A percentile compares a stretch with the other conserved stretches of the same genome.
Evolutionary conservation across 148 eudicot species (phyloP).

Genomic region (Cornus florida): DNA sequence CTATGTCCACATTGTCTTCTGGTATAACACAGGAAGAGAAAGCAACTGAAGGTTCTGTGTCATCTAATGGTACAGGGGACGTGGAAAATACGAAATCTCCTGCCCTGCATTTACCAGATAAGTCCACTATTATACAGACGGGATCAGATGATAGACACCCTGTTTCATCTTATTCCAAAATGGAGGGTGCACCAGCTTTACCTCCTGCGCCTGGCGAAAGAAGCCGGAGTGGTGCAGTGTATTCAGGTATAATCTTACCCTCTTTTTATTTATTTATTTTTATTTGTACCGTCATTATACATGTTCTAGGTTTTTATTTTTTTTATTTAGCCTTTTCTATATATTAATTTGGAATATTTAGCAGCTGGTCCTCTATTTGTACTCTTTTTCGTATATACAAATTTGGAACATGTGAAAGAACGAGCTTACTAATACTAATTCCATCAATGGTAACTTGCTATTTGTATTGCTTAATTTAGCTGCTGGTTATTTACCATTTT

Average conservation of each 20-base stretch:
- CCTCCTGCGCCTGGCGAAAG: not conserved
- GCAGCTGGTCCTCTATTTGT: not conserved
- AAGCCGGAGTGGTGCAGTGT: slow-evolving; percentile 15
- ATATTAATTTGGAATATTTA: not conserved
- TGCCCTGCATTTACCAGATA: not conserved
- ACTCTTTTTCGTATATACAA: not conserved
- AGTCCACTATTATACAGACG: not conserved
- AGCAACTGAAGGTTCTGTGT: not conserved
- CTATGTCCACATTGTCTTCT: not conserved
- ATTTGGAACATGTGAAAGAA: not conserved
- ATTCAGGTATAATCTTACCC: slow-evolving; percentile 29
- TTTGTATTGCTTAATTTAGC: too few relatives aligned
- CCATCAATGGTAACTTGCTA: not conserved
- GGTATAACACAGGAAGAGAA: not conserved
- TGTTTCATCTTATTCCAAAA: not conserved
- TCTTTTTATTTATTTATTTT: not conserved
- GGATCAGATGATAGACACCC: not conserved
- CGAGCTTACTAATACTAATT: not conserved
- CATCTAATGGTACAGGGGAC: not conserved
- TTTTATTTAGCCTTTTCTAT: not conserved
- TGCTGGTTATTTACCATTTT: too few relatives aligned
- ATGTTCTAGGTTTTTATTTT: not conserved
- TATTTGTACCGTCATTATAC: not conserved
- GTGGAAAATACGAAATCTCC: slow-evolving; percentile 13
- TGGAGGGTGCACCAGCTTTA: not conserved